Conservation (phyloP, 768 basidiomycete species). For the Russula emetica region DNA sequence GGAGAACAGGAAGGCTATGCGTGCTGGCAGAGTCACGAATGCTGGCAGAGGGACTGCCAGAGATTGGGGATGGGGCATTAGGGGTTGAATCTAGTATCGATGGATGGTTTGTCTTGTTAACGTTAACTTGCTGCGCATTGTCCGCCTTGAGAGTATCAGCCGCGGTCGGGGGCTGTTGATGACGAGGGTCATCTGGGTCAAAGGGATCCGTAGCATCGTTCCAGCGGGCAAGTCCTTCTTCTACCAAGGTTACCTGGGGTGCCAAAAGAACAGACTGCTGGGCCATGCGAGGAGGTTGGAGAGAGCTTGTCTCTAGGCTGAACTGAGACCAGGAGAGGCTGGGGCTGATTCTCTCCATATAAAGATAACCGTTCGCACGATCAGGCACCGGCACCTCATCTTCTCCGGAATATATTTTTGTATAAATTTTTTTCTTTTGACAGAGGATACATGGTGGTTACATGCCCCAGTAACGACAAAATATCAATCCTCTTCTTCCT, state of each 20-base stretch:
- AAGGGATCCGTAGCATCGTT: conserved; percentile 9
- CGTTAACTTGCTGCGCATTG: conserved; percentile 22
- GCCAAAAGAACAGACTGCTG: conserved; percentile 24
- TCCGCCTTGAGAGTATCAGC: conserved; percentile 28
- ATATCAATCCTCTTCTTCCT: conserved; percentile 77
- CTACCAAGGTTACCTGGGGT: conserved; percentile 28
- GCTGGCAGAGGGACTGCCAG: conserved; percentile 36
- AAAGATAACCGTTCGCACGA: conserved; percentile 14
- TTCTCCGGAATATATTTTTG: neutral
- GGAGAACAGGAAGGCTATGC: conserved; percentile 55
- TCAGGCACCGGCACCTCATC: neutral
- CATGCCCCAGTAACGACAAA: neutral
- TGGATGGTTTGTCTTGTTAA: conserved; percentile 18
- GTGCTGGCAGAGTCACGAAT: conserved; percentile 51
- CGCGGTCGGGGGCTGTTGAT: conserved; percentile 19
- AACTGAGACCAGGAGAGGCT: neutral
- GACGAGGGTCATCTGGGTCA: conserved; percentile 12
- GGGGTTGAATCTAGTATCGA: conserved; percentile 34
- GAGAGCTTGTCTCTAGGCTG: neutral
- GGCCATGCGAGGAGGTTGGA: conserved; percentile 12
- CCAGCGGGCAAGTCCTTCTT: conserved; percentile 41
- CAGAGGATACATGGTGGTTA: neutral
- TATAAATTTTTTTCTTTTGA: neutral
- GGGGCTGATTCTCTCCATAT: neutral
- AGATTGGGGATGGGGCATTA: conserved; percentile 39